Conservation (phyloP, 2,329 filamentous ascomycete species). For the Camillea tinctor region DNA sequence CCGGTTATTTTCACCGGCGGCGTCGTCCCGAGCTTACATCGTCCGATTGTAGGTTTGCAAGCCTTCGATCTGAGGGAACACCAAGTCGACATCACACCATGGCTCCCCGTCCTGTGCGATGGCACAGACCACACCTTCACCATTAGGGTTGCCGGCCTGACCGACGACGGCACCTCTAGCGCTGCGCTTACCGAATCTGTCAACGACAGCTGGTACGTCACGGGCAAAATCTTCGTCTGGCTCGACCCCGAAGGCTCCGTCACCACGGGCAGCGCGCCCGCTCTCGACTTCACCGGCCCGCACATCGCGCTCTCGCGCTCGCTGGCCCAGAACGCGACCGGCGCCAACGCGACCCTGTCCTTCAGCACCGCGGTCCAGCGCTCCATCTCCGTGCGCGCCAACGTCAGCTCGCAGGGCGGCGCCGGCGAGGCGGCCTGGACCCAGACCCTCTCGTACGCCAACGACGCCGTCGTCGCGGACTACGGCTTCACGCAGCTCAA, state of each 20-base stretch:
- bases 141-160: slow-evolving; percentile 64
- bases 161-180: slow-evolving; percentile 50
- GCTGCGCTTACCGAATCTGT: slow-evolving; percentile 54
- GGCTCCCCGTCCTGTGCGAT: slow-evolving; percentile 68
- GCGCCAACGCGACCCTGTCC: slow-evolving; percentile 57
- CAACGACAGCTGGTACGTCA: slow-evolving; percentile 70
- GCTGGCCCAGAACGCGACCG: slow-evolving; percentile 45
- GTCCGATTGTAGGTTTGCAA: slow-evolving; percentile 75
- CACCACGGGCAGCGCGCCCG: slow-evolving; percentile 48
- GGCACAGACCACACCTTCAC: slow-evolving; percentile 64
- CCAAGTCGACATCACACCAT: slow-evolving; percentile 80
- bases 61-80: slow-evolving; percentile 77
- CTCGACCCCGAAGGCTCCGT: slow-evolving; percentile 51
- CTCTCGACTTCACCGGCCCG: slow-evolving; percentile 36
- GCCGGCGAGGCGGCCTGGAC: slow-evolving; percentile 48
- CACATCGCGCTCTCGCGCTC: slow-evolving; percentile 49
- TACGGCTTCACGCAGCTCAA: slow-evolving; percentile 32
- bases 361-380: slow-evolving; percentile 60
- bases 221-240: slow-evolving; percentile 81
- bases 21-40: slow-evolving; percentile 72
- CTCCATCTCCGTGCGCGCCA: slow-evolving; percentile 51
- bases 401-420: slow-evolving; percentile 48
- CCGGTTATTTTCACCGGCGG: slow-evolving; percentile 82
- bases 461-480: slow-evolving; percentile 42
- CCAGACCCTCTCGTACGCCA: slow-evolving; percentile 56